Percentiles rank a stretch among this genome's conserved stretches.
phyloP scores from a whole-genome alignment of 495 filamentous ascomycete genomes.

The Venustampulla echinocandica region DNA sequence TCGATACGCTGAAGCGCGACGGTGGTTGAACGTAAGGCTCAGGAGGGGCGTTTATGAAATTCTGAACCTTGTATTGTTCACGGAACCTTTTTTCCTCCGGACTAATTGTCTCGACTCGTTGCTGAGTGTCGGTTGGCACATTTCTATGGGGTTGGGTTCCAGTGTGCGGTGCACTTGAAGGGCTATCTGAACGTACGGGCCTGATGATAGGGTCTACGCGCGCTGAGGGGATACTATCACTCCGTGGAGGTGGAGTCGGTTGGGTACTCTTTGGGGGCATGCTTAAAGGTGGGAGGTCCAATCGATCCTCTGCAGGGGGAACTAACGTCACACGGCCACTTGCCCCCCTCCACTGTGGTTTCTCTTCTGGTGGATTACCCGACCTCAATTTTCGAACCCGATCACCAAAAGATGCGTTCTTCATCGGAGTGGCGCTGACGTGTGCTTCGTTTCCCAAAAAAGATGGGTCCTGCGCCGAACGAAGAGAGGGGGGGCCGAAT shows the following conservation, averaged over 20 bases:
- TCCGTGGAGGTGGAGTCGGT: conserved; percentile 14
- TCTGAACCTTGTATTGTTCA: conserved; percentile 1
- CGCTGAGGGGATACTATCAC: not conserved
- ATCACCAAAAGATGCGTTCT: conserved; percentile 31
- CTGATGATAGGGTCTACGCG: conserved; percentile 11
- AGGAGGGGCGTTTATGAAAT: conserved; percentile 11
- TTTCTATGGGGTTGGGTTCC: conserved; percentile 5
- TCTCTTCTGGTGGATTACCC: conserved; percentile 13
- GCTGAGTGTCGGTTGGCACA: conserved; percentile 18
- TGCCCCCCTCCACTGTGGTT: conserved; percentile 46
- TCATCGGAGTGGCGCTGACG: conserved; percentile 10
- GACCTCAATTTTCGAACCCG: conserved; percentile 34
- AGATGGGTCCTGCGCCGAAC: conserved; percentile 15
- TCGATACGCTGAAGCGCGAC: conserved; percentile 69
- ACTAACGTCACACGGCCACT: conserved; percentile 42
- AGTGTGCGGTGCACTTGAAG: conserved; percentile 8
- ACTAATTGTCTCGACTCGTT: not conserved
- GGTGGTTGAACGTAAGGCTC: conserved; percentile 36
- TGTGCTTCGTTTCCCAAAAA: conserved; percentile 13
- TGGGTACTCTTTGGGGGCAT: conserved; percentile 34
- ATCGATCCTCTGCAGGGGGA: conserved; percentile 36
- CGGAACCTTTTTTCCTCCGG: not conserved
- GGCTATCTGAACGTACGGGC: conserved; percentile 18
- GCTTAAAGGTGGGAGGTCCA: conserved; percentile 31
- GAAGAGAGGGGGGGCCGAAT: conserved; percentile 30